Evolutionary conservation across 73 alveolate species (phyloP), one percentile per base, ranked within the genome.

Genomic region (Paramecium biaurelia): DNA sequence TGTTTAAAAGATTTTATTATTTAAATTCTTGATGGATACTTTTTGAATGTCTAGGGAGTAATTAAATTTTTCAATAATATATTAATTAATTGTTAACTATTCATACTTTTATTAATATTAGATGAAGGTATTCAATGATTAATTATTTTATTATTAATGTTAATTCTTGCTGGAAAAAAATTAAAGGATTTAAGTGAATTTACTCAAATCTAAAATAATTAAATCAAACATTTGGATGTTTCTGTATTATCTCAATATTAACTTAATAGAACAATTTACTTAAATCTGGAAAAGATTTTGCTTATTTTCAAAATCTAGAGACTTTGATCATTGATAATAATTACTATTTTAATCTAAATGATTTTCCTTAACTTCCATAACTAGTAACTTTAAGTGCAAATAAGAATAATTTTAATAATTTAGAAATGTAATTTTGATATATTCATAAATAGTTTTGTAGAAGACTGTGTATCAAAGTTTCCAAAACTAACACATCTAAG

Each of bases 251-350:
- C 23, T 42, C 10, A 21, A 3, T 20, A 42, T n/a, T 79, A 12
- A 43, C 18, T 3, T 34, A 4, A 3, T 79, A 79, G 90, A 41
- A 72, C 7, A 79, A 79, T 34, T 79, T 79, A 7, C 49, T 79
- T 9, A 79, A 79, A 79, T 79, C 90, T 11, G 90, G 90, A 8
- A 24, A 41, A 18, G 90, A 79, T 26, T 79, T 79, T 24, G 28
- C 14, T 4, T 7, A 9, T 38, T 79, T 79, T 23, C 74, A 70
- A 8, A 79, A 79, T 24, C 7, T 79, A 30, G 45, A 79, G 28
- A 79, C 90, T 5, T 45, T 79, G 20, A 79, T 79, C 18, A 79
- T 79, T 42, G 90, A 79, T 34, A 79, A 79, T 47, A 79, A 79
- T 79, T 79, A 79, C 18, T 79, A 37, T 23, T 79, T 79, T 43